phyloP scores from a whole-genome alignment of 179 eudicot species.

The Dionaea muscipula region DNA sequence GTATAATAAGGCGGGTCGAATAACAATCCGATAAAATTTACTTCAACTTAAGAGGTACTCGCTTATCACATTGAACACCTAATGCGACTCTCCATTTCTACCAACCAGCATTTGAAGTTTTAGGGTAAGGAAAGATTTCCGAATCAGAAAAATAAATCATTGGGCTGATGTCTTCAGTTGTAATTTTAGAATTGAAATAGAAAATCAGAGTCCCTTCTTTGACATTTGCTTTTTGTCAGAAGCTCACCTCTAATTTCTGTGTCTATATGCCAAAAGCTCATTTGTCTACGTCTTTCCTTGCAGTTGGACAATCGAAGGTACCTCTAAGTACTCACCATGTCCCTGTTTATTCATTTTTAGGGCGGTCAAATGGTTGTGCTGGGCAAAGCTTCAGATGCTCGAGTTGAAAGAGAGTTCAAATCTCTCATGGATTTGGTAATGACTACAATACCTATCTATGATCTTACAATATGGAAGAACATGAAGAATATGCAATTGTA shows the following conservation, averaged over 20 bases:
- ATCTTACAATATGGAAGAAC: neutral
- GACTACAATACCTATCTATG: neutral
- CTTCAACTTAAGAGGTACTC: no score
- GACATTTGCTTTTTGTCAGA: no score
- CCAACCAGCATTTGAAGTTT: no score
- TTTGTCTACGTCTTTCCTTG: neutral
- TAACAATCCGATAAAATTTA: no score
- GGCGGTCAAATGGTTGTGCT: slow-evolving; percentile 68
- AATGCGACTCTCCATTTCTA: no score
- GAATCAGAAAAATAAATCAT: no score
- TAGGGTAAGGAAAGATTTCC: no score
- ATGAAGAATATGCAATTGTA: neutral
- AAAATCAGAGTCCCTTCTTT: no score
- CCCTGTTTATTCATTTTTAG: slow-evolving; percentile 18
- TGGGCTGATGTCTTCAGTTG: no score
- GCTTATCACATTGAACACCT: no score
- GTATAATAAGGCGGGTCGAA: no score
- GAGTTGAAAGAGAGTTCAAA: slow-evolving; percentile 57
- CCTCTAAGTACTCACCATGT: neutral
- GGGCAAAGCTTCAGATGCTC: slow-evolving; percentile 49
- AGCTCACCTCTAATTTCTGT: neutral
- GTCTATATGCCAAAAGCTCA: neutral
- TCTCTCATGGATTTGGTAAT: slow-evolving; percentile 51
- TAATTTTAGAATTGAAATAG: no score
- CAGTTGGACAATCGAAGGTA: neutral